Conservation (phyloP, 345 rosid species). For the Euphorbia pulcherrima region DNA sequence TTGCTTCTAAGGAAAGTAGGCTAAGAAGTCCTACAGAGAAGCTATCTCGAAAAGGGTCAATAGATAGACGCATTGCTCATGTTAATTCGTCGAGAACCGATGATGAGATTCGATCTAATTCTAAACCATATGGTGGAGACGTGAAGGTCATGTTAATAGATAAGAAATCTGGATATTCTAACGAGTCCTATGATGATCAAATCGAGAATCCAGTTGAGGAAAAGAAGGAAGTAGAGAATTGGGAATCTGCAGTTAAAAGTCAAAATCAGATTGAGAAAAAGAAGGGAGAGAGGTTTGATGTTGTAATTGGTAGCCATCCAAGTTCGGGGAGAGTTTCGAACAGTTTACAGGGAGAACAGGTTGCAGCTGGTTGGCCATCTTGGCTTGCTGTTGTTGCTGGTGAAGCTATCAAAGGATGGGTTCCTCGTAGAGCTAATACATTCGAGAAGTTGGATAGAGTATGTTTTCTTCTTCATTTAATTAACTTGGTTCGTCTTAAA, state of each 20-base stretch:
- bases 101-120: slow-evolving; percentile 40
- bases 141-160: slow-evolving; percentile 50
- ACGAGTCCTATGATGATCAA: slow-evolving; percentile 42
- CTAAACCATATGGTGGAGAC: slow-evolving; percentile 40
- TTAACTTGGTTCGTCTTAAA: no score
- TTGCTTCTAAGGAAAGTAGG: slow-evolving; percentile 56
- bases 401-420: slow-evolving; percentile 84
- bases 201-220: no score
- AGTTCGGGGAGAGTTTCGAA: slow-evolving; percentile 37
- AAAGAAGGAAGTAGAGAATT: slow-evolving; percentile 14
- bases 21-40: slow-evolving; percentile 44
- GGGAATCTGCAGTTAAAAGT: slow-evolving; percentile 13
- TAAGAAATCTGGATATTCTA: slow-evolving; percentile 46
- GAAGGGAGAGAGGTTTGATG: slow-evolving; percentile 32
- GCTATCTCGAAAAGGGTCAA: slow-evolving; percentile 42
- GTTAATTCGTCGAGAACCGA: slow-evolving; percentile 57
- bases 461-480: slow-evolving; percentile 20
- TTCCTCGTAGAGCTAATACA: slow-evolving; percentile 57
- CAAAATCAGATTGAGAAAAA: slow-evolving; percentile 10
- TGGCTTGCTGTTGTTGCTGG: slow-evolving; percentile 83
- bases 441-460: slow-evolving; percentile 85
- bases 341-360: slow-evolving; percentile 50
- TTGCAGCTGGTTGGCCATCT: slow-evolving; percentile 84
- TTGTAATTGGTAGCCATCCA: slow-evolving; percentile 27
- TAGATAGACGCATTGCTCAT: slow-evolving; percentile 53